These are phyloP conservation scores for Juglanconis oblonga DNA, from an alignment of 2,329 filamentous ascomycete genomes.

Conservation along the genomic window DNA sequence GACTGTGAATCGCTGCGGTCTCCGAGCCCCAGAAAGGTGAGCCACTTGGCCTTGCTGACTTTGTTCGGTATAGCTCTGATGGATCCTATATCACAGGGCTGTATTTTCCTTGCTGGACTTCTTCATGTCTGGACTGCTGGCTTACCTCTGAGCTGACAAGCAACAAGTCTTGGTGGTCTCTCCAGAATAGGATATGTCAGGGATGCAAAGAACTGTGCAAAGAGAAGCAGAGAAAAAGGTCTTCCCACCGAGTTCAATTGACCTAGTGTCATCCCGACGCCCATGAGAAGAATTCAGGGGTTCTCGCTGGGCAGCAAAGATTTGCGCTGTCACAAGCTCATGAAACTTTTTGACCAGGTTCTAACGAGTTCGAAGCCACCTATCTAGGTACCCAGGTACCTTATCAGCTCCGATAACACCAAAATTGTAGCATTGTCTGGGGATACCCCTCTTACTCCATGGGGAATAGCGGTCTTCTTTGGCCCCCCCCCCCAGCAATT, in stretches of 20 bases:
- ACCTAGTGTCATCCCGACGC: not conserved
- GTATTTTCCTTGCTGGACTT: not conserved
- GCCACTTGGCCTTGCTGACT: not conserved
- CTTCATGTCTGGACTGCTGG: not conserved
- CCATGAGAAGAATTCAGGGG: not conserved
- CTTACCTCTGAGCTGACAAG: not conserved
- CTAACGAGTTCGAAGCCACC: not conserved
- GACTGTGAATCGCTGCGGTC: not conserved
- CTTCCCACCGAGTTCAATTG: not conserved
- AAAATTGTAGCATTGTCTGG: not conserved
- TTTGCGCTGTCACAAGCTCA: not conserved
- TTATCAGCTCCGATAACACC: slow-evolving; percentile 17
- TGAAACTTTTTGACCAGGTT: not conserved
- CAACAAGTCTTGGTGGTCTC: not conserved
- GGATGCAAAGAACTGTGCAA: not conserved
- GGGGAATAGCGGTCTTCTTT: not conserved
- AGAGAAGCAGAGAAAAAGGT: not conserved
- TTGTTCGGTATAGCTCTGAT: not conserved
- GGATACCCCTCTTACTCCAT: slow-evolving; percentile 14
- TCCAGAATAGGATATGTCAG: not conserved
- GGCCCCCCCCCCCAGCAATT: not conserved
- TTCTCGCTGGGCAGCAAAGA: not conserved
- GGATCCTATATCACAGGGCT: not conserved
- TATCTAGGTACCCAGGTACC: not conserved
- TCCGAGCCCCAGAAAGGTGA: not conserved